Conservation (phyloP, 495 filamentous ascomycete genomes). For the Penicillium odoratum region DNA sequence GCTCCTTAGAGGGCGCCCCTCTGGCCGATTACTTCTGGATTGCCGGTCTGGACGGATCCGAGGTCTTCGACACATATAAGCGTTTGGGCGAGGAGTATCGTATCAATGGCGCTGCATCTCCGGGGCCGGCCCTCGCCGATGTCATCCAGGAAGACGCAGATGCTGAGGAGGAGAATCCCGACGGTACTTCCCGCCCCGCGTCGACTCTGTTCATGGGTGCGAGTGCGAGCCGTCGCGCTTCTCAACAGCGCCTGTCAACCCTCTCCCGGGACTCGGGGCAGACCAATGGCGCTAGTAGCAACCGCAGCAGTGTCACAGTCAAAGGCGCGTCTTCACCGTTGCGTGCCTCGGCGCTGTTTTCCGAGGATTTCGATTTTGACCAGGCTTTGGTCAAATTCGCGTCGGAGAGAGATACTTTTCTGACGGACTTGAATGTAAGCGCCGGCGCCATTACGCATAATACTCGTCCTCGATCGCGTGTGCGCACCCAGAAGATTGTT, state of each 20-base stretch:
- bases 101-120: slow-evolving; percentile 40
- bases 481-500: slow-evolving; percentile 78
- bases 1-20: slow-evolving; percentile 59
- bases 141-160: slow-evolving; percentile 83
- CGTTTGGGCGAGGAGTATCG: slow-evolving; percentile 56
- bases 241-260: slow-evolving; percentile 66
- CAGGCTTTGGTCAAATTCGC: slow-evolving; percentile 90
- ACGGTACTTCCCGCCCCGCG: slow-evolving; percentile 48
- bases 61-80: slow-evolving; percentile 48
- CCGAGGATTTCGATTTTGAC: slow-evolving; percentile 85
- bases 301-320: slow-evolving; percentile 86
- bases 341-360: slow-evolving; percentile 32
- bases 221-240: slow-evolving; percentile 55
- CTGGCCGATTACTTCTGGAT: slow-evolving; percentile 99
- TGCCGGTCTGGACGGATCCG: slow-evolving; percentile 77
- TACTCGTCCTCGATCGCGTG: slow-evolving; percentile 68
- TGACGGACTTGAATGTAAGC: slow-evolving; percentile 88
- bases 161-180: slow-evolving; percentile 51
- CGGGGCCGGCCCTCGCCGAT: slow-evolving; percentile 62
- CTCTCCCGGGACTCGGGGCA: slow-evolving; percentile 57
- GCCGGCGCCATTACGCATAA: slow-evolving; percentile 77
- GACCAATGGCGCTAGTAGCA: slow-evolving; percentile 69
- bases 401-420: slow-evolving; percentile 86
- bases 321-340: slow-evolving; percentile 53
- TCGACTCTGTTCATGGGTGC: slow-evolving; percentile 47